Evolutionary conservation across 2,329 filamentous ascomycete species (phyloP), one percentile per base, ranked within the genome.

Genomic region (Catunica adiposa): DNA sequence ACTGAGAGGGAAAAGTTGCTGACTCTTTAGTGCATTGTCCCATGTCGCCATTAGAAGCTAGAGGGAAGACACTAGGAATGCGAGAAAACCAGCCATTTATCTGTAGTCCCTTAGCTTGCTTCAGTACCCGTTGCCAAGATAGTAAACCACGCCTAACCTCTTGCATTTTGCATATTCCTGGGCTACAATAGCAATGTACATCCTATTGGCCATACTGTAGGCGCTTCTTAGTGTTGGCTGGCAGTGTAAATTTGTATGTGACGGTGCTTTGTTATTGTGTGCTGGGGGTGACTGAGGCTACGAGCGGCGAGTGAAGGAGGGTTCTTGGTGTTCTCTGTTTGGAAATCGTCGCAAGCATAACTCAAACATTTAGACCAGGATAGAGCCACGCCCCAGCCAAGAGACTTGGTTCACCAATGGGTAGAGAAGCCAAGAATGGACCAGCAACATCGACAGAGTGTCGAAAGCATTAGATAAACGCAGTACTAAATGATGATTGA

Each of bases 301-400:
- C 11, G 44, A 25, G 44, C 5, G 29, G 3, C 11, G 23, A 48
- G 22, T 17, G 23, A 48, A 48, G 23, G 11, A 48, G 44, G 44
- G 44, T 29, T 52, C 15, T 7, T 52, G n/a, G 15, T 38, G n/a
- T 38, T 52, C 25, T 38, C 17, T 38, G 50, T 52, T 52, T 37
- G 17, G 50, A 38, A 52, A 31, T 52, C 31, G 50, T 52, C 50
- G 50, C 50, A 52, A 52, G 50, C 50, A n/a, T 52, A 52, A 34
- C 25, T 5, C 34, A 52, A 14, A 31, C 9, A 14, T 17, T 29
- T 17, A n/a, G 50, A 38, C 20, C 17, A 17, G 2, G 17, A 14
- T 52, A 52, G 5, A 52, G 29, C 29, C 50, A 52, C 50, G 1
- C 50, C 50, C 29, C 29, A 34, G 11, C 29, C 5, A 34, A 11